Evolutionary conservation across 768 basidiomycete genomes (phyloP).

Genomic region (Boletellus ananiceps): DNA sequence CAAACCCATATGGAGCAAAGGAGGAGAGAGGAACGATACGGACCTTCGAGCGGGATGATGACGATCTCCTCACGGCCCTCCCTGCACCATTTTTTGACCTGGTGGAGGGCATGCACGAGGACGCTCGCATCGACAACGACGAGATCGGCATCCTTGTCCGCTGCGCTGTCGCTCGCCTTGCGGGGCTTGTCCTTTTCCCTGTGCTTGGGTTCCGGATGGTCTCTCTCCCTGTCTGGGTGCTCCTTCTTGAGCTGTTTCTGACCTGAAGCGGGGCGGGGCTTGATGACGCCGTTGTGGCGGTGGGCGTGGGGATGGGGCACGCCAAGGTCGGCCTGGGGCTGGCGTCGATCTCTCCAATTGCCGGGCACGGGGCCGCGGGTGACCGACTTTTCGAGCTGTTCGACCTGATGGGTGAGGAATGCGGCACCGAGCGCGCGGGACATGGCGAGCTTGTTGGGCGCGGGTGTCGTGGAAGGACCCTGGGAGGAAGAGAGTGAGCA

Average conservation of each 20-base stretch:
- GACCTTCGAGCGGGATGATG: constrained; percentile 87
- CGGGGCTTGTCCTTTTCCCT: constrained; percentile 20
- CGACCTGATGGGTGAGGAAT: constrained; percentile 83
- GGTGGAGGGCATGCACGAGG: constrained; percentile 68
- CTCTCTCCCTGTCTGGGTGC: constrained; percentile 15
- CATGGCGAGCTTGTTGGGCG: constrained; percentile 67
- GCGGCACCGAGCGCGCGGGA: constrained; percentile 84
- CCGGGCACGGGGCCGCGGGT: constrained; percentile 47
- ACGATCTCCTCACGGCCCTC: constrained; percentile 74
- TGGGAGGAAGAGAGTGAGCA: neutral
- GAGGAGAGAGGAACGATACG: constrained; percentile 15
- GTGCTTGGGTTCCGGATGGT: constrained; percentile 17
- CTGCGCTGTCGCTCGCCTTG: constrained; percentile 25
- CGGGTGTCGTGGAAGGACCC: constrained; percentile 25
- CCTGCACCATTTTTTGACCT: constrained; percentile 79
- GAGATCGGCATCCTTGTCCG: constrained; percentile 63
- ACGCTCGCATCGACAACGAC: constrained; percentile 81
- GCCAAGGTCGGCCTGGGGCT: constrained; percentile 13
- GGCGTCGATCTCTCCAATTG: constrained; percentile 58
- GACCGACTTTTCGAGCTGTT: constrained; percentile 79
- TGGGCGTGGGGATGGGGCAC: constrained; percentile 12
- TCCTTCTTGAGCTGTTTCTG: constrained; percentile 25
- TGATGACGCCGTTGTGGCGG: constrained; percentile 14
- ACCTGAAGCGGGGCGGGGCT: constrained; percentile 20
- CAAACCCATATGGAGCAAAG: neutral